phyloP scores from a whole-genome alignment of 2,329 filamentous ascomycete species.

The Emergomyces orientalis region DNA sequence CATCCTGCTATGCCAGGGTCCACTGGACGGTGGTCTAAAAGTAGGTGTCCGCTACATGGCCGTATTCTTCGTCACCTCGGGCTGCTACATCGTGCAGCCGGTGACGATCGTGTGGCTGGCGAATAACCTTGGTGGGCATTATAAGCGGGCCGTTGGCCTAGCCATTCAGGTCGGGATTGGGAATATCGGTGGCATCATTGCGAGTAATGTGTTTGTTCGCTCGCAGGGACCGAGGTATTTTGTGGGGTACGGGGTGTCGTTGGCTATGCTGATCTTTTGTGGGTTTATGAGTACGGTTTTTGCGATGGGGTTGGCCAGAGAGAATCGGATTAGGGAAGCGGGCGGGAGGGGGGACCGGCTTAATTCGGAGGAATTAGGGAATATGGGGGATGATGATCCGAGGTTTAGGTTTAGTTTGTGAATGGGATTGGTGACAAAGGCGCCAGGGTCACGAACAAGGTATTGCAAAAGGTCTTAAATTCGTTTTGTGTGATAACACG shows the following conservation, averaged over 20 bases:
- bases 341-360: conserved; percentile 20
- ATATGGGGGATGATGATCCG: conserved; percentile 29
- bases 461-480: too few species aligned
- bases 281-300: conserved; percentile 21
- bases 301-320: conserved; percentile 20
- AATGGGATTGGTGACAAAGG: too few species aligned
- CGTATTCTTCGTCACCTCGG: conserved; percentile 20
- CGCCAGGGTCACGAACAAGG: too few species aligned
- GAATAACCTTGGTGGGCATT: conserved; percentile 60
- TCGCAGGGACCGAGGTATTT: conserved; percentile 29
- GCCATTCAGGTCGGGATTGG: conserved; percentile 58
- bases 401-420: conserved; percentile 27
- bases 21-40: conserved; percentile 18
- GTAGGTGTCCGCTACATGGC: conserved; percentile 22
- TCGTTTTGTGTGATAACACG: too few species aligned
- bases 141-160: conserved; percentile 59
- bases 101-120: conserved; percentile 57
- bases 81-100: conserved; percentile 46
- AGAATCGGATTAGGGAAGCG: conserved; percentile 24
- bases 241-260: conserved; percentile 30
- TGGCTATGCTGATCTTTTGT: conserved; percentile 25
- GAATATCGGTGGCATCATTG: conserved; percentile 58
- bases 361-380: conserved; percentile 19
- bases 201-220: conserved; percentile 33
- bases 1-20: conserved; percentile 26